Evolutionary conservation across 257 asterid species (phyloP), one percentile per base, ranked within the genome.

Genomic region (Agastache rugosa): DNA sequence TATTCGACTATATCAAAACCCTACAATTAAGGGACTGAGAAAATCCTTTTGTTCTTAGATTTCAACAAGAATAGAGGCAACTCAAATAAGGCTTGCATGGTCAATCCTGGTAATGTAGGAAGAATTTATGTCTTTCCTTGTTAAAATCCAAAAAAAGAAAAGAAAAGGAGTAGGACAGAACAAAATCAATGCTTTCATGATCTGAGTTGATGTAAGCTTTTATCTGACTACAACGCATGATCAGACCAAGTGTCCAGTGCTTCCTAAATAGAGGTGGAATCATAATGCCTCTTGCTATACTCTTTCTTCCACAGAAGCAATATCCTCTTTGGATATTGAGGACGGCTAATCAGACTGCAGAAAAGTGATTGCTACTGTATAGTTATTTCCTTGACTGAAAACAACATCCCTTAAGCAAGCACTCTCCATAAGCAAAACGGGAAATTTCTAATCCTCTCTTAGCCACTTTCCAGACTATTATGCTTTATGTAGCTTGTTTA

Each of bases 311-410:
- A 23, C 56, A 34, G n/a, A 39, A 63, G 45, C 56, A 39, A n/a
- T 71, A 17, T 25, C 19, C 73, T 31, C 63, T 64, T 5, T 20
- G 3, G 69, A 47, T 27, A 64, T 71, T 54, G 19, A 50, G 31
- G 63, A 37, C 63, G 72, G 41, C 67, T 45, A 63, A 58, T 67
- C 76, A 29, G 60, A 53, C 50, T 39, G 73, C 29, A 29, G 55
- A 25, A 51, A 74, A 61, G 4, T 23, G 25, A 25, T 23, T 56
- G 63, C 37, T 27, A 58, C 39, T 11, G 25, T 58, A 3, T 6
- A 58, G 19, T 25, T 51, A 1, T 29, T 63, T 74, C 29, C 64
- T 37, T 34, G 74, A 58, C 50, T 4, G 70, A 68, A 37, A 27
- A 34, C 69, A 48, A 41, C 31, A 17, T 75, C 42, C 45, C 14